Conservation (phyloP, 2,329 filamentous ascomycete genomes). For the Scedosporium apiospermum region DNA sequence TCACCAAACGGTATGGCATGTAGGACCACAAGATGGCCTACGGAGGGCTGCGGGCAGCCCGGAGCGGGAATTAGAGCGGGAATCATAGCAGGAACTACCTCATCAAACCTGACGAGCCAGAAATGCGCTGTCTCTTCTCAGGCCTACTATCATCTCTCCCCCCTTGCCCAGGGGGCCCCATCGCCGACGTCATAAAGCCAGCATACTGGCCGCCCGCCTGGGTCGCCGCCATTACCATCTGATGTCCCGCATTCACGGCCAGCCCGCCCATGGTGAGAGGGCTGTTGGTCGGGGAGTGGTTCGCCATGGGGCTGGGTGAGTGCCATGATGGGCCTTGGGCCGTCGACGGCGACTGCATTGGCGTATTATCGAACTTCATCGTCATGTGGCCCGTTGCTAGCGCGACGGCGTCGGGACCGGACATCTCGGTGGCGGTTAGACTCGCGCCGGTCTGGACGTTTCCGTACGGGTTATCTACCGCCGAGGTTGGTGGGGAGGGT, state of each 20-base stretch:
- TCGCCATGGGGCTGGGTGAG: background rate
- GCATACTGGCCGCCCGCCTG: background rate
- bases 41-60: background rate
- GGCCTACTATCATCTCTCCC: slow-evolving; percentile 2
- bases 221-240: background rate
- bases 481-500: background rate
- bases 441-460: background rate
- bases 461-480: background rate
- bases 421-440: background rate
- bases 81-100: background rate
- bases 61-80: background rate
- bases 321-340: background rate
- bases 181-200: slow-evolving; percentile 1
- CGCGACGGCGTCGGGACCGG: background rate
- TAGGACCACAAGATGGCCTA: no score
- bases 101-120: background rate
- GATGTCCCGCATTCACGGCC: background rate
- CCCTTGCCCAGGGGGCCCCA: background rate
- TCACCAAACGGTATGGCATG: no score
- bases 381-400: background rate
- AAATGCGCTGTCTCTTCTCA: slow-evolving; percentile 3
- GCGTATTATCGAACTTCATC: slow-evolving; percentile 4
- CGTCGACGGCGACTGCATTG: background rate
- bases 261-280: slow-evolving; percentile 1
- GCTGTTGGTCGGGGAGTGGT: slow-evolving; percentile 1